Percentiles rank a stretch among this genome's conserved stretches.
Conservation (phyloP, 345 rosid genomes). For the Lenwebbia sp. region DNA sequence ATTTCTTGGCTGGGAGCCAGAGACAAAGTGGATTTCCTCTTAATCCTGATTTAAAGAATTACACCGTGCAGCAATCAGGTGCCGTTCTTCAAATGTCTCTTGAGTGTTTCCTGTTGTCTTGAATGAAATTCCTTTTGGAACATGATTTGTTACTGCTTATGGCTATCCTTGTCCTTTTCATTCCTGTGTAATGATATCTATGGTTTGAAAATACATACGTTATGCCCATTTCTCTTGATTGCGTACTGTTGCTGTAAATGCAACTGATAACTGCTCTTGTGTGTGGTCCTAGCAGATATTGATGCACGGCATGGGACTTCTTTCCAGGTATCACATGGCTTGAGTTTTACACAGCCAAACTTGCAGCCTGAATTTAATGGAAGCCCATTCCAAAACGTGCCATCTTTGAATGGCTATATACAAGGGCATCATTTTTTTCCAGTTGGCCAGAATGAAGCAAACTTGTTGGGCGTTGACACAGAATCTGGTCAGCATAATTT, state of each 20-base stretch:
- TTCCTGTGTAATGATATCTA: neutral
- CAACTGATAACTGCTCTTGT: neutral
- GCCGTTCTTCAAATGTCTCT: neutral
- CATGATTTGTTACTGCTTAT: neutral
- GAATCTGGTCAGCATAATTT: neutral
- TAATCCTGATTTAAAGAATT: constrained; percentile 15
- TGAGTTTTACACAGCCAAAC: constrained; percentile 7
- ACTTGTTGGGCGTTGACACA: neutral
- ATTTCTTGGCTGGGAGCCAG: constrained; percentile 20
- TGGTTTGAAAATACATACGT: neutral
- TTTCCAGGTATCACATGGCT: constrained; percentile 2
- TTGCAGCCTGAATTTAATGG: constrained; percentile 13
- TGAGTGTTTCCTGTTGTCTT: neutral
- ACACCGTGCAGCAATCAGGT: constrained; percentile 23
- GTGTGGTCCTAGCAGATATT: constrained; percentile 14
- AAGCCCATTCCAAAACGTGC: constrained; percentile 8
- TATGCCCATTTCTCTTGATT: neutral
- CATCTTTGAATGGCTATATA: constrained; percentile 8
- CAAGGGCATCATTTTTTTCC: constrained; percentile 9
- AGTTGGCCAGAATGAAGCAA: constrained; percentile 2
- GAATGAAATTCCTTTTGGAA: neutral
- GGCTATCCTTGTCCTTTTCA: neutral
- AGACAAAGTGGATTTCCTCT: constrained; percentile 13
- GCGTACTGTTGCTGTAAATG: neutral
- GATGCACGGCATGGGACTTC: constrained; percentile 8